phyloP scores from a whole-genome alignment of 768 basidiomycete genomes.

The Paxillus ammoniavirescens region DNA sequence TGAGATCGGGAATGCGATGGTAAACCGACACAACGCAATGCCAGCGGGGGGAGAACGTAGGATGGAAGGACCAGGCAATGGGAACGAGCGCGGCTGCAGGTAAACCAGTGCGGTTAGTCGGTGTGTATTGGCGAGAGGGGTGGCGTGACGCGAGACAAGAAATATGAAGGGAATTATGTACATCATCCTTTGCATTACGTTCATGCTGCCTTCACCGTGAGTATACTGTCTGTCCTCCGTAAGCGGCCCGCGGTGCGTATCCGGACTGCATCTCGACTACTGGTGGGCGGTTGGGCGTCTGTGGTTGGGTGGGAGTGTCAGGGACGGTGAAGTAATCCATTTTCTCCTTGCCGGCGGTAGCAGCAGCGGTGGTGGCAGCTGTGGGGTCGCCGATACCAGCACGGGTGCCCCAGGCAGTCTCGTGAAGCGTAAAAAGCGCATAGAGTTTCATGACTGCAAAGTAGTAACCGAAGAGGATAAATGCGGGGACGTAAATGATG shows the following conservation, averaged over 20 bases:
- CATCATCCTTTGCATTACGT: not conserved
- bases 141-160: too few species aligned
- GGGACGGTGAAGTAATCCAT: conserved; percentile 10
- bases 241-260: conserved; percentile 1
- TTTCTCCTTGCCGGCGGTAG: conserved; percentile 20
- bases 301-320: not conserved
- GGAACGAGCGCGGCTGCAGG: too few species aligned
- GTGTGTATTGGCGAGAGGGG: too few species aligned
- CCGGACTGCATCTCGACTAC: conserved; percentile 7
- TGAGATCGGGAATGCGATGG: too few species aligned
- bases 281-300: not conserved
- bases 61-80: too few species aligned
- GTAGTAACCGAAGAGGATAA: conserved; percentile 90
- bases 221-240: conserved; percentile 5
- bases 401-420: conserved; percentile 97
- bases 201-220: not conserved
- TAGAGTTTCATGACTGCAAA: conserved; percentile 95
- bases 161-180: too few species aligned
- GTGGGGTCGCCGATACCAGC: conserved; percentile 86
- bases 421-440: conserved; percentile 85
- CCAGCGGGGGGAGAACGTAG: too few species aligned
- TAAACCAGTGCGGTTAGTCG: too few species aligned
- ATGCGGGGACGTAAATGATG: conserved; percentile 80
- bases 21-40: too few species aligned
- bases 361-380: conserved; percentile 66